Evolutionary conservation across 148 eudicot species (phyloP), one percentile per base, ranked within the genome.

Genomic region (Polygonum aviculare): DNA sequence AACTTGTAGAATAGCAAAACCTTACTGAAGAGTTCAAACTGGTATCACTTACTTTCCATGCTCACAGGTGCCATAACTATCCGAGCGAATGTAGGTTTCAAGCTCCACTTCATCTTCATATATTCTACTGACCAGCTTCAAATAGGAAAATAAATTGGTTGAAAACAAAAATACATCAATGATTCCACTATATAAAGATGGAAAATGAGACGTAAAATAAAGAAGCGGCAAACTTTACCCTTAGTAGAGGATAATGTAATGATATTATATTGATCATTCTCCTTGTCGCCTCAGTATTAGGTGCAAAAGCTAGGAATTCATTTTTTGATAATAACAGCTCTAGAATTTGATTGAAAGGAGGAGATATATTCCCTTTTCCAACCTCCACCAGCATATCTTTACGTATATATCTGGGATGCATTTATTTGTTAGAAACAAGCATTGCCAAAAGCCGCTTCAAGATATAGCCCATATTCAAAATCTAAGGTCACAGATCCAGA

Each of bases 361-460:
- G 90, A 77, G 99, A 95, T 47, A 40, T 79, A 31, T 84, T 86
- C 59, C 84, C 82, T 78, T 89, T 90, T 72, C 97, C 97, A 81
- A 95, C 97, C 78, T 95, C 96, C 78, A 95, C 84, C 80, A 93
- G 86, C 97, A 91, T 93, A 70, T 80, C 89, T 81, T 92, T 87
- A 44, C 82, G 82, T 76, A 95, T 88, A 84, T 92, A 84, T 81
- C 85, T 85, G 44, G 57, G 12, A 76, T 39, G 73, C 49, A 80
- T 35, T 48, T 63, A 12, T 16, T 14, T 36, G 72, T 67, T 67
- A 67, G 72, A 2, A 31, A 26, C 0, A 60, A 26, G 69, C 36
- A 26, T 2, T 60, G 60, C n/a, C 60, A 54, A n/a, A 54, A 10
- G 69, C 36, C 12, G 36, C 26, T 26, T 15, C 38, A 60, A 2